Conservation (phyloP, 176 grass and related monocot genomes). For the Chrysopogon serrulatus region DNA sequence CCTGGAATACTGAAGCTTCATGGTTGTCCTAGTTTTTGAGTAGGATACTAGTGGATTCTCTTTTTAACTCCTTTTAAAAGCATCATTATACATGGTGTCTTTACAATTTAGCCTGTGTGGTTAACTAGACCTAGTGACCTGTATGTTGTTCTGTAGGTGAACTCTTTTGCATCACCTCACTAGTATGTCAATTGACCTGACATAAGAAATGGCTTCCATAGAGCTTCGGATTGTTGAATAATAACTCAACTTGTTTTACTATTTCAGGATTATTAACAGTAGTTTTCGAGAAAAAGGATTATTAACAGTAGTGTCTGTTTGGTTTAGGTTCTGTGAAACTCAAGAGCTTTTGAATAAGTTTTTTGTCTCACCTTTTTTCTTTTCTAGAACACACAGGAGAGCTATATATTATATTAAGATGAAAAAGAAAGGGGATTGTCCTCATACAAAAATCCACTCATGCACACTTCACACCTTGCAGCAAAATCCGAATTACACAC, state of each 20-base stretch:
- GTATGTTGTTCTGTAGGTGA: background rate
- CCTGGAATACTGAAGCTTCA: background rate
- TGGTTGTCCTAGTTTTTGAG: background rate
- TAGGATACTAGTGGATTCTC: background rate
- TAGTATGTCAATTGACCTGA: background rate
- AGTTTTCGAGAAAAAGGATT: too few relatives aligned
- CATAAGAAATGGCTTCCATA: background rate
- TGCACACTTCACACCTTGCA: background rate
- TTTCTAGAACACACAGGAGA: background rate
- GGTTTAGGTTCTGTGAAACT: background rate
- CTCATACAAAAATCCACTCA: background rate
- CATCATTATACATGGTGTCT: background rate
- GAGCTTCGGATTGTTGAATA: background rate
- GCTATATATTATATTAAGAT: background rate
- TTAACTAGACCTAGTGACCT: background rate
- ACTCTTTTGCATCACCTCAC: background rate
- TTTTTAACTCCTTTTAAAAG: background rate
- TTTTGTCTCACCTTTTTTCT: background rate
- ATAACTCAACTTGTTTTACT: background rate
- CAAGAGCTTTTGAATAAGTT: background rate
- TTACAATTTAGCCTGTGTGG: background rate
- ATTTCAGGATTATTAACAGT: background rate
- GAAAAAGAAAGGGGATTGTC: background rate
- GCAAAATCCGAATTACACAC: background rate
- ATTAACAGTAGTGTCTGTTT: background rate